Evolutionary conservation across 1,284 basidiomycete genomes (phyloP).

Genomic region (Mrakiaceae sp.): DNA sequence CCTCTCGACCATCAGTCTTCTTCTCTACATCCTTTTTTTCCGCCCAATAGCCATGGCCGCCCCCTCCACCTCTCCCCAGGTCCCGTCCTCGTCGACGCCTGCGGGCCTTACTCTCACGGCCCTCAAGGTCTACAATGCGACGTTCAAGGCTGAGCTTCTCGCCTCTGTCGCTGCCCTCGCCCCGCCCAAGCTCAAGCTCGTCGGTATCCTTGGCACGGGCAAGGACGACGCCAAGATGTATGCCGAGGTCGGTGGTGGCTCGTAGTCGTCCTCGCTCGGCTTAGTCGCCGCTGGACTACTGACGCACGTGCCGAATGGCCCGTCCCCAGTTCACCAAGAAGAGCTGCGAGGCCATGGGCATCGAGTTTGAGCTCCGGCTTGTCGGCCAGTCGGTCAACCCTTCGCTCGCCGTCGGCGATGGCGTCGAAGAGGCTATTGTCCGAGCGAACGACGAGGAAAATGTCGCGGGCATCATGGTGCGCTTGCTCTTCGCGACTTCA

Average conservation of each 20-base stretch:
- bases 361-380: conserved; percentile 68
- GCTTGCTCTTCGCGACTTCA: conserved; percentile 23
- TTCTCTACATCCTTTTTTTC: no score
- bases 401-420: conserved; percentile 47
- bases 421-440: conserved; percentile 87
- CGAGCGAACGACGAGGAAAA: conserved; percentile 78
- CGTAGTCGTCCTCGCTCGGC: neutral
- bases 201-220: conserved; percentile 83
- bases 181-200: conserved; percentile 40
- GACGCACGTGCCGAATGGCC: neutral
- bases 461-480: conserved; percentile 91
- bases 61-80: no score
- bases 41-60: no score
- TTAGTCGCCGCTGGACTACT: neutral
- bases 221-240: conserved; percentile 80
- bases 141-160: conserved; percentile 35
- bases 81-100: no score
- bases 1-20: no score
- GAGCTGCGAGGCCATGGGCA: conserved; percentile 78
- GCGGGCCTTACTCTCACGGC: conserved; percentile 34
- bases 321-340: conserved; percentile 62
- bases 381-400: conserved; percentile 46
- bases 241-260: conserved; percentile 45
- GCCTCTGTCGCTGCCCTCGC: conserved; percentile 20
- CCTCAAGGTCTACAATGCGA: conserved; percentile 31